Percentiles rank a stretch among this genome's conserved stretches.
phyloP scores from a whole-genome alignment of 441 rosid genomes.

The Geranium incanum region DNA sequence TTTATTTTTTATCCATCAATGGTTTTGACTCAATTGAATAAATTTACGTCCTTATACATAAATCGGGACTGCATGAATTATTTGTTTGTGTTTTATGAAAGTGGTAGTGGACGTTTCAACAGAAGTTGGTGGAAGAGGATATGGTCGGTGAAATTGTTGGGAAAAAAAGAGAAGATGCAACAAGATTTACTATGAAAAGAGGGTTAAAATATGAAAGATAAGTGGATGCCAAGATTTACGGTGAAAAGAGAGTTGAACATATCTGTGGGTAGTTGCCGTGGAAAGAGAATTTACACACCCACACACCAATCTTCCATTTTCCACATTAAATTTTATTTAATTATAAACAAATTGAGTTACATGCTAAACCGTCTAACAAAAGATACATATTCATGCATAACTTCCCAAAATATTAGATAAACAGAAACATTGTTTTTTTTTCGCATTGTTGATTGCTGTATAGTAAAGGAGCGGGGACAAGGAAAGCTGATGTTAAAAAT shows the following conservation, averaged over 20 bases:
- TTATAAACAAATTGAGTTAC: too few relatives aligned
- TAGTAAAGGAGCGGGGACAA: neutral
- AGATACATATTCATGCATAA: too few relatives aligned
- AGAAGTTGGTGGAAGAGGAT: too few relatives aligned
- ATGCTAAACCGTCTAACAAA: neutral
- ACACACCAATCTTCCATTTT: neutral
- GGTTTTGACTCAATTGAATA: too few relatives aligned
- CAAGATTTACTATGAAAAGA: neutral
- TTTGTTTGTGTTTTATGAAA: too few relatives aligned
- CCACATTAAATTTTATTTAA: too few relatives aligned
- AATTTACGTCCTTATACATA: too few relatives aligned
- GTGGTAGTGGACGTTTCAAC: too few relatives aligned
- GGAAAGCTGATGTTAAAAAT: neutral
- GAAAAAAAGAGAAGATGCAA: too few relatives aligned
- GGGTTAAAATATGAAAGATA: neutral
- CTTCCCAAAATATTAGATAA: neutral
- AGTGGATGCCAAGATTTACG: conserved; percentile 1
- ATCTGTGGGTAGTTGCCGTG: too few relatives aligned
- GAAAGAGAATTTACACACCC: neutral
- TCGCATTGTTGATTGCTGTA: neutral
- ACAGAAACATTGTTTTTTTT: neutral
- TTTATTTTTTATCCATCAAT: too few relatives aligned
- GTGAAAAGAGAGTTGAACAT: neutral
- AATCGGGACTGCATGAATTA: too few relatives aligned
- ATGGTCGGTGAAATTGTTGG: neutral